Base-by-base conservation (phyloP, 352 stramenopile species). In the Heterotrichella gracilis region DNA sequence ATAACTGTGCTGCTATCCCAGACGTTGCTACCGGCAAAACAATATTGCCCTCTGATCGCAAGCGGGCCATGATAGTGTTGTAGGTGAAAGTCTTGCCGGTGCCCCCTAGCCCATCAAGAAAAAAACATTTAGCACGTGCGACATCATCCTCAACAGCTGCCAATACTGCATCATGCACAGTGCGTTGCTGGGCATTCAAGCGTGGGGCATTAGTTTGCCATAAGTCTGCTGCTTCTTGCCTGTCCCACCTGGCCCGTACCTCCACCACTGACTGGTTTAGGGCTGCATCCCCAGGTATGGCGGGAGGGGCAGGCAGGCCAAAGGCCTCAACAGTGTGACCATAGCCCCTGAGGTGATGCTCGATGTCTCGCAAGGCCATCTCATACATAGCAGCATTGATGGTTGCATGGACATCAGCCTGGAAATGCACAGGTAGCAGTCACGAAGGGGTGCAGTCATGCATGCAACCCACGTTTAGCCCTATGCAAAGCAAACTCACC, bases 71-170 rank as follows among this genome's bases (percentile, higher is more conserved):
- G 0, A 79, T 39, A 2, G 76, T 25, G 1, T 72, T n/a, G 19
- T 73, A 25, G 0, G 79, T 9, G 0, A 74, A 76, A 0, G 74
- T 74, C 3, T 81, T 81, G 0, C 74, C 74, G 2, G 71, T 77
- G 0, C 74, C 73, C 19, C 75, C 73, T 21, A 73, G 70, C 3
- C 73, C 69, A 14, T 78, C 74, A 17, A 77, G 39, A 70, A 75
- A 77, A 69, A 78, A 70, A 68, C 72, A 17, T 23, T 75, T 77
- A 0, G 2, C 9, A 0, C 70, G 19, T 0, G 74, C 68, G 24
- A 70, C 42, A 0, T 70, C 64, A 19, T 22, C n/a, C 2, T 76
- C 25, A 25, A 74, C 0, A 68, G 25, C 9, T 78, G 72, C 0
- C 24, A 21, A 0, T 25, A 9, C 19, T 73, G 74, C 0, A 75